These are phyloP conservation scores for Exophiala phaeomuriformis DNA, from an alignment of 2,329 filamentous ascomycete genomes.

Conservation along the genomic window DNA sequence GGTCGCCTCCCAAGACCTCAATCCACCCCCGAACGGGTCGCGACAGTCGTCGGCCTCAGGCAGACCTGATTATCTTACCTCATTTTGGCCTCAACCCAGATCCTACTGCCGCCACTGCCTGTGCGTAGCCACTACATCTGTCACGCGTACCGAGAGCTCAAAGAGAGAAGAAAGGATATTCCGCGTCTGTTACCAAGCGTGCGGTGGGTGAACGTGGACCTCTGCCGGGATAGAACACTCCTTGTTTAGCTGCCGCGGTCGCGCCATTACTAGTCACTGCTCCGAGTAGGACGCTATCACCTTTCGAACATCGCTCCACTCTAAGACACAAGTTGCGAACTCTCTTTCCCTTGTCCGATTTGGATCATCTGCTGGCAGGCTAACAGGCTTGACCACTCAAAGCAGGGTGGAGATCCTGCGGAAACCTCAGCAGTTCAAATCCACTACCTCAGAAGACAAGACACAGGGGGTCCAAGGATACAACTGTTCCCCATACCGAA, in stretches of 20 bases:
- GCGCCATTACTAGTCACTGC: constrained; percentile 14
- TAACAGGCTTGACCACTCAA: constrained; percentile 16
- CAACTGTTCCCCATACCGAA: constrained; percentile 10
- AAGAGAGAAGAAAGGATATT: constrained; percentile 2
- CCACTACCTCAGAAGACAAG: not conserved
- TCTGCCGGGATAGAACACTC: constrained; percentile 7
- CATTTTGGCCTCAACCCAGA: not conserved
- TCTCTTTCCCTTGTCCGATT: constrained; percentile 12
- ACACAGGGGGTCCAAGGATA: constrained; percentile 6
- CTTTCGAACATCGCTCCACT: constrained; percentile 12
- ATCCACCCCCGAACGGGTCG: constrained; percentile 10
- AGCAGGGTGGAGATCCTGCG: not conserved
- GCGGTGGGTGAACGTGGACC: constrained; percentile 5
- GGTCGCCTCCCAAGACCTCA: constrained; percentile 4
- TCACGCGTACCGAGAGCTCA: constrained; percentile 7
- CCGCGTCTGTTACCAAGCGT: constrained; percentile 7
- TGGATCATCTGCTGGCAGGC: constrained; percentile 17
- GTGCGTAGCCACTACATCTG: not conserved
- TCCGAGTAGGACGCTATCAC: constrained; percentile 16
- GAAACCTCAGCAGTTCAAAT: not conserved
- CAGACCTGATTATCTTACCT: not conserved
- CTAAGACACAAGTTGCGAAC: constrained; percentile 8
- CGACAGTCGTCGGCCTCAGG: not conserved
- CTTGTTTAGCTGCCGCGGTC: constrained; percentile 20
- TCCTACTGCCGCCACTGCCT: not conserved